These are phyloP conservation scores for Allantophomopsis lycopodina DNA, from an alignment of 2,329 filamentous ascomycete genomes.

Conservation along the genomic window DNA sequence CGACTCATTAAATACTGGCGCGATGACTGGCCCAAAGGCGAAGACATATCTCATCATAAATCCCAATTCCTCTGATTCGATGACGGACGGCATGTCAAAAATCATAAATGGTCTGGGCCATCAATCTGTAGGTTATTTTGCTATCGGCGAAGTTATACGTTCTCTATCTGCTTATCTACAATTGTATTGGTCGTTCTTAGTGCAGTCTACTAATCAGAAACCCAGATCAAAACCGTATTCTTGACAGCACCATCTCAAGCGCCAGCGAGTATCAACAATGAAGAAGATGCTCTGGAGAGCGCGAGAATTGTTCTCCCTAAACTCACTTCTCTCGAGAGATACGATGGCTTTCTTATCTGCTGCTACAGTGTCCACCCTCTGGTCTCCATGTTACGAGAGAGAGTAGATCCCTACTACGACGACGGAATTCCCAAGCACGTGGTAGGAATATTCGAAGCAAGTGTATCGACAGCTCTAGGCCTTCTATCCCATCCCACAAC, in stretches of 20 bases:
- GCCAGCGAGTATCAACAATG: conserved; percentile 71
- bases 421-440: conserved; percentile 31
- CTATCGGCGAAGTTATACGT: too few relatives aligned
- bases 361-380: conserved; percentile 82
- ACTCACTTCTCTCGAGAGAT: conserved; percentile 20
- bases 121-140: conserved; percentile 1
- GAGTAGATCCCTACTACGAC: conserved; percentile 5
- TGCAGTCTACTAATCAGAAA: not conserved
- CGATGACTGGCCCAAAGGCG: conserved; percentile 7
- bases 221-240: conserved; percentile 26
- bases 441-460: conserved; percentile 81
- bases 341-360: conserved; percentile 73
- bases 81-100: conserved; percentile 52
- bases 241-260: conserved; percentile 54
- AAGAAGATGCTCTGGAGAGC: conserved; percentile 34
- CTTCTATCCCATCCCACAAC: conserved; percentile 22
- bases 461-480: conserved; percentile 34
- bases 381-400: conserved; percentile 41
- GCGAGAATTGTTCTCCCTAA: conserved; percentile 44
- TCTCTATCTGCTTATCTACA: too few relatives aligned
- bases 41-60: conserved; percentile 58
- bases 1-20: not conserved
- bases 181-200: too few relatives aligned
- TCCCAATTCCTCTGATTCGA: conserved; percentile 60
- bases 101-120: conserved; percentile 27